Evolutionary conservation across 164 flowering plant species (phyloP), one percentile per base, ranked within the genome.

Genomic region (Warburgia ugandensis): DNA sequence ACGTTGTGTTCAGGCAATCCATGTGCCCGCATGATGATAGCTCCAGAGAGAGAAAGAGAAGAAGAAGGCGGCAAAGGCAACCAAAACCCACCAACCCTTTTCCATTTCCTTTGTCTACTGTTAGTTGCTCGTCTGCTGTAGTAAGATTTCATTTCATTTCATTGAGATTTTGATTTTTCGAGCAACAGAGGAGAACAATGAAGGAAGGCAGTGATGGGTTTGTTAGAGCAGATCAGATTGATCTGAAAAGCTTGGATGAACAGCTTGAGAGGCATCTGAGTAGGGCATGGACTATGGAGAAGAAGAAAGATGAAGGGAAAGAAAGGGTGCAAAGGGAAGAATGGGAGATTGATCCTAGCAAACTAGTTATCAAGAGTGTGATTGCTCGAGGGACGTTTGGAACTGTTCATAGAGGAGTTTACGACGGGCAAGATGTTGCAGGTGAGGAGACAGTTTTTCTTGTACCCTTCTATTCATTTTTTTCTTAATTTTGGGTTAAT

Each of bases 141-240:
- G n/a, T n/a, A n/a, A n/a, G n/a, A n/a, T n/a, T n/a, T n/a, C n/a
- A n/a, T n/a, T n/a, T n/a, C n/a, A n/a, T n/a, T n/a, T n/a, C n/a
- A n/a, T n/a, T n/a, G n/a, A n/a, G n/a, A n/a, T n/a, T n/a, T n/a
- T n/a, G n/a, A n/a, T n/a, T n/a, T n/a, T n/a, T n/a, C n/a, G n/a
- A n/a, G n/a, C n/a, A n/a, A n/a, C 17, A n/a, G 59, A 36, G 48
- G 23, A 17, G 50, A 58, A 72, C n/a, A 46, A 83, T 85, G 94
- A 80, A 81, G 65, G 83, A 86, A 58, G 41, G 55, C 40, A 67
- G 69, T 48, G 94, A 79, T 71, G 96, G 90, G 68, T 91, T 84
- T 61, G 86, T 91, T 41, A 70, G 98, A 45, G 98, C 98, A 54
- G 98, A 91, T 77, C 92, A 83, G 78, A 91, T 91, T 53, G 98